phyloP scores from a whole-genome alignment of 2,329 filamentous ascomycete genomes.

The Ascomycota sp. region DNA sequence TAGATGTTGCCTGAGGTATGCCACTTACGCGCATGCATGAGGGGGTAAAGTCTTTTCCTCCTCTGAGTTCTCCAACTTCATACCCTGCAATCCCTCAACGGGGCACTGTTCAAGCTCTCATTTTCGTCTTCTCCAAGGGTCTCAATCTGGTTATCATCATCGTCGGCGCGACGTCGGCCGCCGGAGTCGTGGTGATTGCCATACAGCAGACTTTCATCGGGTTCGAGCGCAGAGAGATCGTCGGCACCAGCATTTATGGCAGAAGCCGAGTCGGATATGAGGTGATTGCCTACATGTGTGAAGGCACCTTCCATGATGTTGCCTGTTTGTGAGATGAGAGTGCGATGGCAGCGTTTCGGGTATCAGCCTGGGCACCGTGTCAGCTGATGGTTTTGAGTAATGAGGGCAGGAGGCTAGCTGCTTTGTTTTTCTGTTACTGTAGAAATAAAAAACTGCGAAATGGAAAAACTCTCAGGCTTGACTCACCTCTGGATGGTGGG shows the following conservation, averaged over 20 bases:
- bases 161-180: conserved; percentile 52
- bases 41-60: conserved; percentile 81
- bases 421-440: too few relatives aligned
- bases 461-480: too few relatives aligned
- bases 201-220: conserved; percentile 66
- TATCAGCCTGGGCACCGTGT: too few relatives aligned
- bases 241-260: conserved; percentile 79
- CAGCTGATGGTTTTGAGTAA: too few relatives aligned
- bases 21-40: conserved; percentile 83
- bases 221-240: conserved; percentile 47
- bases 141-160: conserved; percentile 80
- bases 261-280: conserved; percentile 64
- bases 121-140: conserved; percentile 65
- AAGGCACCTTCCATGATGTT: conserved; percentile 66
- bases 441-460: too few relatives aligned
- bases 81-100: conserved; percentile 51
- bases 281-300: conserved; percentile 69
- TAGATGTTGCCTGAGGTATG: too few relatives aligned
- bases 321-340: conserved; percentile 1
- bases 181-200: conserved; percentile 41
- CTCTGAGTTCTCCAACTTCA: conserved; percentile 36
- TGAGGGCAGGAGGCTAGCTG: too few relatives aligned
- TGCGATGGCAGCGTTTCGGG: conserved; percentile 2
- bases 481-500: conserved; percentile 2
- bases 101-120: conserved; percentile 62